Evolutionary conservation across 2,329 filamentous ascomycete genomes (phyloP), one percentile per base, ranked within the genome.

Genomic region (Annulohypoxylon truncatum): DNA sequence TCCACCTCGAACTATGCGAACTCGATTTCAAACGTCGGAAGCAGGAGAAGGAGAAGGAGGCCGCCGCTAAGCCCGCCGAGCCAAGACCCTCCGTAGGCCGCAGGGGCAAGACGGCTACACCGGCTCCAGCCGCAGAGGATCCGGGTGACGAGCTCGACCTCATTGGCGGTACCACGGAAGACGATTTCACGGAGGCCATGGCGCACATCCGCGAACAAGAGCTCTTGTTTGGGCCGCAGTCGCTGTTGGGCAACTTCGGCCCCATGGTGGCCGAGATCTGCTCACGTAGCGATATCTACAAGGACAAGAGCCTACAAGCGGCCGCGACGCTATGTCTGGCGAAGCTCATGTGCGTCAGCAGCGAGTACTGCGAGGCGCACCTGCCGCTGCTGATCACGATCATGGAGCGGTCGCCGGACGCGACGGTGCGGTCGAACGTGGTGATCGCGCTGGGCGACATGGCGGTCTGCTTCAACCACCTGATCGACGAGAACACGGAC

Each of bases 401-500:
- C 74, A 94, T 99, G 84, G 96, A 99, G 81, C 90, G 94, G 28
- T 97, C 94, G 1, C 88, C 93, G 29, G 93, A 97, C 74, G 92
- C 96, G 1, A 97, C 94, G 15, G 95, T 97, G 38, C 90, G 96
- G 54, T 97, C 93, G 73, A 99, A 99, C 76, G 93, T 96, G 8
- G 96, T 99, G 15, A 97, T 99, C 72, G 95, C 96, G 0, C 88
- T 99, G 0, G 96, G 96, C 38, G 96, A 99, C 77, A 99, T 99
- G 96, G 96, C 96, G 0, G 96, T 99, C 20, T 97, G 94, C 85
- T 99, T 99, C 86, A 99, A 99, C 77, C 96, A 99, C 76, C 87
- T 99, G 52, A 97, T 99, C 72, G 96, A 99, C 76, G 96, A 99
- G 81, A 98, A 99, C 79, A 99, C 96, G 0, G 96, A 99, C 77